Conservation (phyloP, 495 filamentous ascomycete species). For the Talaromyces ruber region DNA sequence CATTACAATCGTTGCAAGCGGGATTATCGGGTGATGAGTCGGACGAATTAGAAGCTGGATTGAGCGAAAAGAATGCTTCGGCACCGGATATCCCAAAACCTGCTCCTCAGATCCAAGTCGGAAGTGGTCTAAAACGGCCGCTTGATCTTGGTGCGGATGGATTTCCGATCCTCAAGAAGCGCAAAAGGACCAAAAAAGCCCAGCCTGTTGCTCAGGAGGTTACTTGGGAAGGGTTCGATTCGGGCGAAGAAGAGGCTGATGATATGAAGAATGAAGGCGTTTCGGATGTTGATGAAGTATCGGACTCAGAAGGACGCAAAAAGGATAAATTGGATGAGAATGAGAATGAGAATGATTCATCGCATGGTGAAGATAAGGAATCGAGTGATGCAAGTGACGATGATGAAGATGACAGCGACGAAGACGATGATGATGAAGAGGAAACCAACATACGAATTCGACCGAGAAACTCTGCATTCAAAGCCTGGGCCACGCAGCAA, state of each 20-base stretch:
- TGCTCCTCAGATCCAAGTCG: constrained; percentile 31
- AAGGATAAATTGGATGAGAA: background rate
- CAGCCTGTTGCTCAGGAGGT: constrained; percentile 31
- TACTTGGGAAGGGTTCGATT: constrained; percentile 55
- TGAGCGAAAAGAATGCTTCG: background rate
- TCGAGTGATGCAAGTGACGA: constrained; percentile 9
- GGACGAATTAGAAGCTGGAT: constrained; percentile 24
- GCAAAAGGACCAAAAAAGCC: constrained; percentile 31
- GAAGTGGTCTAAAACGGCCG: constrained; percentile 80
- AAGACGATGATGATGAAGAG: constrained; percentile 18
- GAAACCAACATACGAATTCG: constrained; percentile 24
- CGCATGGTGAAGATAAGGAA: constrained; percentile 3
- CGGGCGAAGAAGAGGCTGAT: constrained; percentile 20
- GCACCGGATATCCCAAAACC: constrained; percentile 6
- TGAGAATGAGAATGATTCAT: constrained; percentile 9
- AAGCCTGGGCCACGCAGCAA: constrained; percentile 82
- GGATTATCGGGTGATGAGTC: constrained; percentile 26
- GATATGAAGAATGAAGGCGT: constrained; percentile 12
- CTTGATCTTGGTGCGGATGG: constrained; percentile 71
- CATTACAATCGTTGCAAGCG: constrained; percentile 7
- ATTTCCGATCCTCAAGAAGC: constrained; percentile 70
- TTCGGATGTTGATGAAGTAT: constrained; percentile 6
- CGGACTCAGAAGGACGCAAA: background rate
- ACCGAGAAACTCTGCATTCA: constrained; percentile 67
- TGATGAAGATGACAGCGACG: constrained; percentile 14